Evolutionary conservation across 495 filamentous ascomycete species (phyloP).

Genomic region (Thermochaetoides thermophila): DNA sequence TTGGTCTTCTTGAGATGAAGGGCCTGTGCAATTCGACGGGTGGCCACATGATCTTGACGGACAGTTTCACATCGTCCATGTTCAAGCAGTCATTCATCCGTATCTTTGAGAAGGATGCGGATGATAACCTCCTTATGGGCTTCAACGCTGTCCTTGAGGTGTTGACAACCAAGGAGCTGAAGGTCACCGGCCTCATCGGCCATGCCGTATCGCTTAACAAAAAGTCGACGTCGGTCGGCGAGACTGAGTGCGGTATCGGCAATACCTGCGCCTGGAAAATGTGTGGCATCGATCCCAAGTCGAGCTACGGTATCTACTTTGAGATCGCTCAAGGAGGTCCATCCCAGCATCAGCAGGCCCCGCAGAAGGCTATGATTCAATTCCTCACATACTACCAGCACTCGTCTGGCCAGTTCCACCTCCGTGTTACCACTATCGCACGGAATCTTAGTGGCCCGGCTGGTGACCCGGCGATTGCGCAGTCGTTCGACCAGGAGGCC

Average conservation of each 20-base stretch:
- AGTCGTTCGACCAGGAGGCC: conserved; percentile 97
- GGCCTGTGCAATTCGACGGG: conserved; percentile 90
- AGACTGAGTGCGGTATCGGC: conserved; percentile 96
- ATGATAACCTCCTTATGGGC: conserved; percentile 92
- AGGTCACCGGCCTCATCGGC: conserved; percentile 95
- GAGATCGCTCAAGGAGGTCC: conserved; percentile 94
- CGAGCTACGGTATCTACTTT: conserved; percentile 94
- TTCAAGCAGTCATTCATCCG: conserved; percentile 98
- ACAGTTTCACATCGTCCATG: conserved; percentile 98
- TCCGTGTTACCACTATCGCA: conserved; percentile 87
- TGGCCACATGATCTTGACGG: conserved; percentile 95
- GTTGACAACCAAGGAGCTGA: conserved; percentile 93
- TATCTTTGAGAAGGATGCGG: conserved; percentile 90
- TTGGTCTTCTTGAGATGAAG: conserved; percentile 98
- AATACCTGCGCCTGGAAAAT: conserved; percentile 99
- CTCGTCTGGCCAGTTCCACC: conserved; percentile 88
- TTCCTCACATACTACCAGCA: conserved; percentile 99
- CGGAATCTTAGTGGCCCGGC: conserved; percentile 86
- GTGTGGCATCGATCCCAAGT: conserved; percentile 88
- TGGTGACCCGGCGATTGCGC: conserved; percentile 92
- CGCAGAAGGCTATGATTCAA: conserved; percentile 92
- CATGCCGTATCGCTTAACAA: conserved; percentile 95
- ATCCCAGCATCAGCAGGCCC: conserved; percentile 67
- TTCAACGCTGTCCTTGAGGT: conserved; percentile 98
- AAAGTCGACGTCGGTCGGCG: conserved; percentile 91